Evolutionary conservation across 2,329 filamentous ascomycete species (phyloP), one percentile per base, ranked within the genome.

Genomic region (Monosporascus sp.): DNA sequence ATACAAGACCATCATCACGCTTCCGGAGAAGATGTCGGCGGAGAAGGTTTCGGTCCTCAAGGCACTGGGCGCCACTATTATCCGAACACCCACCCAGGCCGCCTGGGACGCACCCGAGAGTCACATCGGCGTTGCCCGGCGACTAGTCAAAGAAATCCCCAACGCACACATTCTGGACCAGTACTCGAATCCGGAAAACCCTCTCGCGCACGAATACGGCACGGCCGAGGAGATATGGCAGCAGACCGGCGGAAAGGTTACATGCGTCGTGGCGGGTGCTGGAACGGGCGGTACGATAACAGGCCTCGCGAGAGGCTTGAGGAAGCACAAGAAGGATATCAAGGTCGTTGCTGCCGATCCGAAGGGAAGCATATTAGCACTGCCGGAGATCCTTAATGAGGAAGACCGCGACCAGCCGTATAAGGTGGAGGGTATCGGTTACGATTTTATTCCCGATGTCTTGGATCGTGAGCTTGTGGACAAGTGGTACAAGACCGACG

Each of bases 21-120:
- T 99, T 46, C 94, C 94, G 49, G 94, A 99, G 76, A 99, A 99
- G 80, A 99, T 99, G 94, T 97, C 91, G 1, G 89, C 91, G 47
- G 94, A 99, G 74, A 99, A 99, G 74, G 94, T 99, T 39, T 88
- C 93, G 2, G 94, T 99, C 27, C 81, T 99, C 57, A 89, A 91
- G 63, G 93, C 94, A 31, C 82, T 99, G 50, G 93, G 93, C 59
- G 94, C 94, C 43, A 97, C 95, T 67, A 97, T 99, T 72, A 97
- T 99, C 70, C 87, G 94, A 51, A 99, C 94, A 4, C 94, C 94
- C 24, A 99, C 92, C 37, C 90, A 96, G 72, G 94, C 94, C 38
- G 93, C 94, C 43, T 97, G 84, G 78, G 94, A 99, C 72, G 87
- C 85, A 39, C 94, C 94, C 52, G 94, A 99, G 75, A 95, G 89